These are phyloP conservation scores for Malassezia sp. DNA, from an alignment of 1,284 basidiomycete genomes.

Conservation along the genomic window DNA sequence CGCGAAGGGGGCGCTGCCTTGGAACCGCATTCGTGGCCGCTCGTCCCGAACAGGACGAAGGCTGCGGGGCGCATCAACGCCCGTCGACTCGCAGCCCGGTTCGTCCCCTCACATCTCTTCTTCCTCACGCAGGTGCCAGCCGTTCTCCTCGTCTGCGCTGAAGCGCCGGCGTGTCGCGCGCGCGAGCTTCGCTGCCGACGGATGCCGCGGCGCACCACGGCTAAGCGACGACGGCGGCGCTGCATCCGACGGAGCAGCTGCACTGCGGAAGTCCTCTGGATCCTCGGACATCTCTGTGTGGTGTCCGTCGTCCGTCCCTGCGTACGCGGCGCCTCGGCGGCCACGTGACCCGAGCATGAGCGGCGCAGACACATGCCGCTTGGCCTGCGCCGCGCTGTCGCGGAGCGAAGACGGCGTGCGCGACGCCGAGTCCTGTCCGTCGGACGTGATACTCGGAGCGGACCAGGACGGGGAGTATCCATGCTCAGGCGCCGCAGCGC, in stretches of 20 bases:
- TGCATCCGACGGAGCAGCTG: neutral
- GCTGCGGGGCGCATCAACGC: no score
- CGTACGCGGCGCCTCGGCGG: slow-evolving; percentile 26
- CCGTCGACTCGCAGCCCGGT: no score
- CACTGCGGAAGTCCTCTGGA: neutral
- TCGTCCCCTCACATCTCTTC: no score
- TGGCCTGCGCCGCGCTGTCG: neutral
- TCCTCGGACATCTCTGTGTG: neutral
- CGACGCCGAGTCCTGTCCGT: neutral
- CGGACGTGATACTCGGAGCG: slow-evolving; percentile 13
- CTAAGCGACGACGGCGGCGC: neutral
- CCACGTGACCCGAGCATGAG: slow-evolving; percentile 26
- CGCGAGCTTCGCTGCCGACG: neutral
- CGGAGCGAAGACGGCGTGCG: slow-evolving; percentile 3
- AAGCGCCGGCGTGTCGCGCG: slow-evolving; percentile 3
- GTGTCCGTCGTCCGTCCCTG: slow-evolving; percentile 17
- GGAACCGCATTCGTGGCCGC: no score
- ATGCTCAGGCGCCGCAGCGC: neutral
- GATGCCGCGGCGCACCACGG: no score
- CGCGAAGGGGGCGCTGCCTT: no score
- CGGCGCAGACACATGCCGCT: slow-evolving; percentile 16
- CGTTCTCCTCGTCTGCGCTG: slow-evolving; percentile 7
- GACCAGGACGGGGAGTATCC: slow-evolving; percentile 11
- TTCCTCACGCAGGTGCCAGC: slow-evolving; percentile 15
- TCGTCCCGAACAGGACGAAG: no score